Percentiles rank a stretch among this genome's conserved stretches.
phyloP scores from a whole-genome alignment of 169 alveolate species.

The Neospora caninum region DNA sequence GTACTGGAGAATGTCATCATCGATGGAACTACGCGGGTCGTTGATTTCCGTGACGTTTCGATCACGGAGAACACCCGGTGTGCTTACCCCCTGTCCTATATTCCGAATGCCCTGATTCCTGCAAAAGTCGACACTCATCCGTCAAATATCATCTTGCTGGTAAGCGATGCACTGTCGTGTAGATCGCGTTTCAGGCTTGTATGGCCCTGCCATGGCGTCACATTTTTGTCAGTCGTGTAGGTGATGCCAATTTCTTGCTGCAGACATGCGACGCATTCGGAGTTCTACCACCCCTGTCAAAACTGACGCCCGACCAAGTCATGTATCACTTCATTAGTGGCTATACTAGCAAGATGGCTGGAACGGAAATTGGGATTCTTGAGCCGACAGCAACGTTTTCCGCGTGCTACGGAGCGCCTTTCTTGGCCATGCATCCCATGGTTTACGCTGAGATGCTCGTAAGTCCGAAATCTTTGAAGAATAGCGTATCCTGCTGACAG shows the following conservation, averaged over 20 bases:
- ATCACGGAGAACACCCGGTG: constrained; percentile 90
- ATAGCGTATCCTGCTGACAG: background rate
- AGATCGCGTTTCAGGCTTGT: background rate
- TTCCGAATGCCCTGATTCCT: constrained; percentile 93
- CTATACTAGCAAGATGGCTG: constrained; percentile 96
- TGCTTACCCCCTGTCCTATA: constrained; percentile 93
- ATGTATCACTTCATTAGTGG: constrained; percentile 96
- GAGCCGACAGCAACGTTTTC: constrained; percentile 95
- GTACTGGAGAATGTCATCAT: constrained; percentile 89
- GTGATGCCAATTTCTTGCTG: background rate
- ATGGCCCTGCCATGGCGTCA: background rate
- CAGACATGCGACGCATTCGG: constrained; percentile 95
- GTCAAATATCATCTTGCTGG: constrained; percentile 92
- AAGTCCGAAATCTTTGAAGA: constrained; percentile 30
- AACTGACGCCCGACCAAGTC: constrained; percentile 89
- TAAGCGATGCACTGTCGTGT: constrained; percentile 32
- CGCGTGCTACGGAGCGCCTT: constrained; percentile 97
- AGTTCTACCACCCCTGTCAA: constrained; percentile 94
- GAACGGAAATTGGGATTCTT: constrained; percentile 92
- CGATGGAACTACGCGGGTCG: constrained; percentile 86
- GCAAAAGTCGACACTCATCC: constrained; percentile 94
- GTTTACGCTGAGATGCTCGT: constrained; percentile 89
- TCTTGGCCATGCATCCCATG: constrained; percentile 94
- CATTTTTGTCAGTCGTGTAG: background rate
- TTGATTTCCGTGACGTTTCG: constrained; percentile 88